Evolutionary conservation across 192 early-diverging fungal species (phyloP).

Genomic region (Linnemannia zychae): DNA sequence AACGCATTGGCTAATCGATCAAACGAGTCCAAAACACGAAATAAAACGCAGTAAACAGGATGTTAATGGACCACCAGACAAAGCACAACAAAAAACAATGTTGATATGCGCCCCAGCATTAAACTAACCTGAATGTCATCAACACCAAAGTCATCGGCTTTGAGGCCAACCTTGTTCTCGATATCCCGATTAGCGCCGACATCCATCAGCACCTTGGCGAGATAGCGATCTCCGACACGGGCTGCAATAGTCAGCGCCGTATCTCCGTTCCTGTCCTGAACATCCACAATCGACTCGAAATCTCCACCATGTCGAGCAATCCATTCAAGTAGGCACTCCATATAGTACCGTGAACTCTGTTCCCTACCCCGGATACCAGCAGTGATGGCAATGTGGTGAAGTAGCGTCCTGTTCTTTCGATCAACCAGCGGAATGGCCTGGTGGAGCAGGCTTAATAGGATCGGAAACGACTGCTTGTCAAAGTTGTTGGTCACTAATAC

Average conservation of each 20-base stretch:
- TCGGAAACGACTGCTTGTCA: slow-evolving; percentile 84
- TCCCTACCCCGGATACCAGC: slow-evolving; percentile 77
- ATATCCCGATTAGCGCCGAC: slow-evolving; percentile 86
- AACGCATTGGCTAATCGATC: not conserved
- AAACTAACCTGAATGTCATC: slow-evolving; percentile 45
- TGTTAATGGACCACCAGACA: too few relatives aligned
- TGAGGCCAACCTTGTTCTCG: slow-evolving; percentile 82
- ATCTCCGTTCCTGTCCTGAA: slow-evolving; percentile 79
- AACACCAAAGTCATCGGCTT: slow-evolving; percentile 77
- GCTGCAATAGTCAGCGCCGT: slow-evolving; percentile 94
- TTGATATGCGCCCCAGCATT: not conserved
- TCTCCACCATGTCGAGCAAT: slow-evolving; percentile 63
- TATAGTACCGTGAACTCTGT: slow-evolving; percentile 84
- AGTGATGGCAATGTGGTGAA: slow-evolving; percentile 93
- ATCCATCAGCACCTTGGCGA: slow-evolving; percentile 77
- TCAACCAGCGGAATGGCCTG: slow-evolving; percentile 81
- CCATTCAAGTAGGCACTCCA: slow-evolving; percentile 84
- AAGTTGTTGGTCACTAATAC: slow-evolving; percentile 90
- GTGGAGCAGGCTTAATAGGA: slow-evolving; percentile 81
- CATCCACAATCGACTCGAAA: slow-evolving; percentile 68
- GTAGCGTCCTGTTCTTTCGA: slow-evolving; percentile 79
- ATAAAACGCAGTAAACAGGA: not conserved
- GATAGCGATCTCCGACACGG: slow-evolving; percentile 76
- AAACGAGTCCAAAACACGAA: not conserved
- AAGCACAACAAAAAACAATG: not conserved